These are phyloP conservation scores for Protomyces lactucae-debilis DNA, from an alignment of 1,139 yeast species.

Conservation along the genomic window DNA sequence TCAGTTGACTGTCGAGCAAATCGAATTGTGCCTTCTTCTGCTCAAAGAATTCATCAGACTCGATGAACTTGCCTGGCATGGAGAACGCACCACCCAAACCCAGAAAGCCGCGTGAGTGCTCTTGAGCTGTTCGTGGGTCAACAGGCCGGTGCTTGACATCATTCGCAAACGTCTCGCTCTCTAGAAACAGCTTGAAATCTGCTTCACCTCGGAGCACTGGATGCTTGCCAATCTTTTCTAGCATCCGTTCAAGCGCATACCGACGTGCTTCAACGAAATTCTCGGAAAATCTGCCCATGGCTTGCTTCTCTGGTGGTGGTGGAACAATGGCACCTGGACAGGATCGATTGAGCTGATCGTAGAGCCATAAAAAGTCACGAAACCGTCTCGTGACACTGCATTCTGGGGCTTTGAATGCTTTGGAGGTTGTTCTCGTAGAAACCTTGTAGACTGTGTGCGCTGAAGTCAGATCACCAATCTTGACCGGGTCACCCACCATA, in stretches of 20 bases:
- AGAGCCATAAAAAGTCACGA: slow-evolving; percentile 80
- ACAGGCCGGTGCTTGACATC: slow-evolving; percentile 41
- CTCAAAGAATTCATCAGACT: slow-evolving; percentile 69
- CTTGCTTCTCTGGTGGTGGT: slow-evolving; percentile 95
- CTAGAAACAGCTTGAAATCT: slow-evolving; percentile 73
- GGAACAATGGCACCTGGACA: slow-evolving; percentile 91
- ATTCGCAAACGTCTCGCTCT: slow-evolving; percentile 61
- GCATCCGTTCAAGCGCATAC: slow-evolving; percentile 82
- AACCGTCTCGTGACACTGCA: slow-evolving; percentile 67
- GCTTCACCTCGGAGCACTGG: slow-evolving; percentile 59
- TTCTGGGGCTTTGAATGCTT: slow-evolving; percentile 42
- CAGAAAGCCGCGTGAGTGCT: slow-evolving; percentile 49
- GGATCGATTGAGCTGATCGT: slow-evolving; percentile 76
- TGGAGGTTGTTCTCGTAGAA: slow-evolving; percentile 51
- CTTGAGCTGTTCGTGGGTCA: slow-evolving; percentile 18
- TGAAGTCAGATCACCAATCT: slow-evolving; percentile 82
- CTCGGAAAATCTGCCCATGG: slow-evolving; percentile 63
- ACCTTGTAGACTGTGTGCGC: slow-evolving; percentile 88
- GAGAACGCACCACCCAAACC: slow-evolving; percentile 34
- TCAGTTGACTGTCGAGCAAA: slow-evolving; percentile 66
- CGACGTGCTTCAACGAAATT: slow-evolving; percentile 84
- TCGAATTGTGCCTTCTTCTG: slow-evolving; percentile 68
- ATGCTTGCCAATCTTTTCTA: slow-evolving; percentile 58
- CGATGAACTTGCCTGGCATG: slow-evolving; percentile 48
- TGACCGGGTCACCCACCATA: slow-evolving; percentile 82